phyloP scores from a whole-genome alignment of 169 alveolate species.

The Plasmodium berghei region DNA sequence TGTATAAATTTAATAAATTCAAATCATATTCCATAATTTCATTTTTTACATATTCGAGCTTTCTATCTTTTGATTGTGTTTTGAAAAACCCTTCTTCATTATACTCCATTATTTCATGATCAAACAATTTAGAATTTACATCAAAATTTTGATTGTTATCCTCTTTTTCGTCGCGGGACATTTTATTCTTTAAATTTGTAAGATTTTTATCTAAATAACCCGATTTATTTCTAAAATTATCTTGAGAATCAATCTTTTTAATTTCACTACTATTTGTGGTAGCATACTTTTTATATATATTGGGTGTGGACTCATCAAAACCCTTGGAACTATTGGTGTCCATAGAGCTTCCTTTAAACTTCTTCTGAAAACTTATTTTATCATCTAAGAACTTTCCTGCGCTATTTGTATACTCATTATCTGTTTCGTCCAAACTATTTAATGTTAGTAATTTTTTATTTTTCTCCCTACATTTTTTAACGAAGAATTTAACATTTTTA shows the following conservation, averaged over 20 bases:
- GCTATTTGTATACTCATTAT: conserved; percentile 8
- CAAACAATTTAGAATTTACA: not conserved
- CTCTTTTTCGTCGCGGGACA: not conserved
- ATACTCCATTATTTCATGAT: not conserved
- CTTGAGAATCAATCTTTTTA: conserved; percentile 36
- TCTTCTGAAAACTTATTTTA: conserved; percentile 21
- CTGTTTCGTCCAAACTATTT: conserved; percentile 42
- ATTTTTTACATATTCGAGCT: conserved; percentile 35
- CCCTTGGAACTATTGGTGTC: conserved; percentile 23
- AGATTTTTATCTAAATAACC: conserved; percentile 33
- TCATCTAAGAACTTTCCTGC: conserved; percentile 33
- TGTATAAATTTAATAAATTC: conserved; percentile 44
- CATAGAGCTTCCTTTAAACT: conserved; percentile 19
- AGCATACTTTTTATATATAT: conserved; percentile 30
- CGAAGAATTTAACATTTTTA: conserved; percentile 63
- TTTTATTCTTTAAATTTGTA: not conserved
- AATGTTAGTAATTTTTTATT: conserved; percentile 46
- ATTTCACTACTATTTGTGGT: conserved; percentile 19
- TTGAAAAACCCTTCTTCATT: conserved; percentile 6
- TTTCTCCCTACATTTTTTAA: conserved; percentile 60
- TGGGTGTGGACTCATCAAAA: conserved; percentile 21
- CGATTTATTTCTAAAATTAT: conserved; percentile 7
- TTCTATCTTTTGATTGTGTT: conserved; percentile 18
- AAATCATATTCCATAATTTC: conserved; percentile 52
- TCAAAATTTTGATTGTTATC: not conserved